Evolutionary conservation across 371 early-diverging fungal species (phyloP), one percentile per base, ranked within the genome.

Genomic region (Mucor irregularis): DNA sequence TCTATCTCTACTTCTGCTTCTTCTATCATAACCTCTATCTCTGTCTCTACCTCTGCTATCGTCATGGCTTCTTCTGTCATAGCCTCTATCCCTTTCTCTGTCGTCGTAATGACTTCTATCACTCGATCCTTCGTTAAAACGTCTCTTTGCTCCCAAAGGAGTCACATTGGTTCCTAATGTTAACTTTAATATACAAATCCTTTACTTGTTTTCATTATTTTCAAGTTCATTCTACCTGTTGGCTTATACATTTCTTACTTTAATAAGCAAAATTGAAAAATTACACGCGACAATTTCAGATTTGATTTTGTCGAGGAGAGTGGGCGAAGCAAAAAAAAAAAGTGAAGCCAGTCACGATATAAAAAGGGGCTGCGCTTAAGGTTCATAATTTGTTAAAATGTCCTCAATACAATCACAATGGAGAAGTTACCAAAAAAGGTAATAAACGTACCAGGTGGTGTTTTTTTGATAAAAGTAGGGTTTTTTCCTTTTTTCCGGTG

Each of bases 141-240:
- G 62, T 53, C 72, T 69, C 40, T 67, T 68, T 17, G 48, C 58
- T 33, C 81, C 78, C 46, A 76, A 52, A 33, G 81, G 76, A 44
- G 74, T 63, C 11, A 74, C 71, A 38, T 79, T 79, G 34, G 76
- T 72, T 40, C 79, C 78, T 78, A 51, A 16, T 17, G 16, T 45
- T n/a, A 6, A 9, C 19, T 48, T 22, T 49, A 35, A 13, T 34
- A 34, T n/a, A 10, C n/a, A 11, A 14, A 10, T 11, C 35, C n/a
- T 34, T 34, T 9, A 1, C 0, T 14, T 34, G 19, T 48, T 48
- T 31, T 8, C 14, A 14, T 31, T 8, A 19, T 16, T 10, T 45
- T 45, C 24, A 16, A 10, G 7, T 13, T 10, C 5, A 14, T 9
- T 29, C 21, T 62, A 61, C 62, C 63, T 57, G 63, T 62, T 48